A percentile compares a stretch with the other conserved stretches of the same genome.
Evolutionary conservation across 805 yeast species (phyloP).

Genomic region (Gaillardinia entomophila): DNA sequence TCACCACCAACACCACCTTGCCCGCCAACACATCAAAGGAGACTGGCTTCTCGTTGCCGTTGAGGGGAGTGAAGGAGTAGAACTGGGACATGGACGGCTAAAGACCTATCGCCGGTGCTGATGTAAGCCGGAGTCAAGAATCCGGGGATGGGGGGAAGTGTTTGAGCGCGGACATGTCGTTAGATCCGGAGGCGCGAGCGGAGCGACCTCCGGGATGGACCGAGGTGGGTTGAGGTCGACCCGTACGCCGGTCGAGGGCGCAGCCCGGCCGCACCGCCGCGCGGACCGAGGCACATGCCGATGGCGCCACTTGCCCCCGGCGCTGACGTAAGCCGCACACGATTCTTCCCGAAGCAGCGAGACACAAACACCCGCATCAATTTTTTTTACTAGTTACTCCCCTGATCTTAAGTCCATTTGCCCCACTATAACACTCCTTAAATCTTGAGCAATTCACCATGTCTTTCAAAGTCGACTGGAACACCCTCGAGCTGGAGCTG

Average conservation of each 20-base stretch:
- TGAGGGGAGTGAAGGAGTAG: conserved; percentile 4
- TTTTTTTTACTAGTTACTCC: neutral
- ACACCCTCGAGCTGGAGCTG: conserved; percentile 60
- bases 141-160: neutral
- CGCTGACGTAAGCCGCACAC: neutral
- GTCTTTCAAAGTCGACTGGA: conserved; percentile 82
- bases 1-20: conserved; percentile 20
- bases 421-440: neutral
- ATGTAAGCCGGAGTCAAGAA: neutral
- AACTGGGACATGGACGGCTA: neutral
- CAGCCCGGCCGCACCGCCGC: too few relatives aligned
- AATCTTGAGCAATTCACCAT: conserved; percentile 22
- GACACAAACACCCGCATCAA: neutral
- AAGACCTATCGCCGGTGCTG: neutral
- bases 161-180: neutral
- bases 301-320: too few relatives aligned
- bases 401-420: neutral
- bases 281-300: too few relatives aligned
- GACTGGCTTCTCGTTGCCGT: conserved; percentile 3
- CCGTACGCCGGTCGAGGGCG: too few relatives aligned
- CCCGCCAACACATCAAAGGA: conserved; percentile 8
- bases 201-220: neutral
- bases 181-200: neutral
- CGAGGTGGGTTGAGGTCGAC: too few relatives aligned
- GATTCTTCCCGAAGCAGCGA: neutral